Base-by-base conservation (phyloP, 169 alveolate genomes). In the Plasmodium billcollinsi region DNA sequence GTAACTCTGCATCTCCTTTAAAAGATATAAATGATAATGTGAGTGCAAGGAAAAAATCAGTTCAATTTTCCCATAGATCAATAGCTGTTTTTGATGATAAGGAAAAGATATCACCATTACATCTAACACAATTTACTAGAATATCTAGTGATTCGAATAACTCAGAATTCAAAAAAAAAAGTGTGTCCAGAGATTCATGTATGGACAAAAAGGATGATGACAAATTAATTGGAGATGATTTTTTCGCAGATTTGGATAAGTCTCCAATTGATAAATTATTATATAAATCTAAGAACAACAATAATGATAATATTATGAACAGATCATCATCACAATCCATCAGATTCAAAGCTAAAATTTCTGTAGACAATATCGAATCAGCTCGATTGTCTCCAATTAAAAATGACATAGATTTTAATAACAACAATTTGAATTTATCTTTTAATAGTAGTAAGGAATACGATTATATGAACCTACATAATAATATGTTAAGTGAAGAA, bases 21-120 rank as follows among this genome's bases (percentile, higher is more conserved):
- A 78, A 78, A 58, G 76, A 65, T 15, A 2, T 78, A 52, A 66
- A 66, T 12, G 89, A 78, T 9, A 78, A 52, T 76, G 52, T 67
- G n/a, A 78, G 78, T 65, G 70, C 76, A 21, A 39, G 89, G 29
- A 78, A 78, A 58, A 78, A 78, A 43, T 78, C 89, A 45, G 89
- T 78, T 26, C 89, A 78, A 58, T 78, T 78, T 66, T 78, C 89
- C 6, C 89, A 78, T 43, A 20, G 89, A 78, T 78, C 89, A 50
- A 29, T 78, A 49, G 89, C 89, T 12, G 72, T 78, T 50, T 78
- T 78, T 24, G 89, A 78, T 66, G 89, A 78, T 20, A 78, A 66
- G 21, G 89, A 78, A 18, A 78, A 78, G 29, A 70, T 78, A 14
- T 78, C 89, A 4, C 89, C 89, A 5, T 45, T 78, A 50, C 76